Evolutionary conservation across 1,139 yeast species (phyloP), one percentile per base, ranked within the genome.

Genomic region (Sugiyamaella novakii): DNA sequence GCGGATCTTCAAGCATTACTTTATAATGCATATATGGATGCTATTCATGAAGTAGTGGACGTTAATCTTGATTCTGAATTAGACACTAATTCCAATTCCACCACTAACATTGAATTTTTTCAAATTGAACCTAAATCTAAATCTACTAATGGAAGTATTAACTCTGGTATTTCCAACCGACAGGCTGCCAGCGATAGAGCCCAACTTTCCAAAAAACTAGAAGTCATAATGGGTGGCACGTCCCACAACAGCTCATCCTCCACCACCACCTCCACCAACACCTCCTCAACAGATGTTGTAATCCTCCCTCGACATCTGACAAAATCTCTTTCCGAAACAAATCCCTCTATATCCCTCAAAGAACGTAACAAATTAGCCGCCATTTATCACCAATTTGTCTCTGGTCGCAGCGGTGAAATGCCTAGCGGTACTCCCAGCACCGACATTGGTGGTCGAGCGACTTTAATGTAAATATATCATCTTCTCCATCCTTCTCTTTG

Each of bases 1-100:
- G 98, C 98, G 0, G 98, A 92, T 69, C 72, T 92, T 66, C 98
- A 91, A 68, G 97, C 97, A 0, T 72, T 92, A 45, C 84, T 91
- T 37, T 91, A 89, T 67, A 92, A 89, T 68, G 96, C 98, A 0
- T 89, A 91, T 62, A 75, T 92, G 63, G 85, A 84, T 56, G 95
- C 96, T 6, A 95, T 92, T 15, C 98, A 92, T 65, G 83, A 84
- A 37, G 80, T 77, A 51, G 73, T 91, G 47, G 83, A 81, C 19
- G 44, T 38, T 3, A 50, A 48, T 11, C 5, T 34, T 11, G 43
- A 29, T 11, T 51, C 42, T 7, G 15, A 17, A 19, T 53, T 52
- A 12, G 57, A 53, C 14, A 62, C 65, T 7, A 73, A 62, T 15
- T 61, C 61, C n/a, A 48, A 55, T n/a, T 61, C 57, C n/a, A 57